Percentiles rank a stretch among this genome's conserved stretches.
phyloP scores from a whole-genome alignment of 768 basidiomycete species.

The Tylopilus cervinicoccineus region DNA sequence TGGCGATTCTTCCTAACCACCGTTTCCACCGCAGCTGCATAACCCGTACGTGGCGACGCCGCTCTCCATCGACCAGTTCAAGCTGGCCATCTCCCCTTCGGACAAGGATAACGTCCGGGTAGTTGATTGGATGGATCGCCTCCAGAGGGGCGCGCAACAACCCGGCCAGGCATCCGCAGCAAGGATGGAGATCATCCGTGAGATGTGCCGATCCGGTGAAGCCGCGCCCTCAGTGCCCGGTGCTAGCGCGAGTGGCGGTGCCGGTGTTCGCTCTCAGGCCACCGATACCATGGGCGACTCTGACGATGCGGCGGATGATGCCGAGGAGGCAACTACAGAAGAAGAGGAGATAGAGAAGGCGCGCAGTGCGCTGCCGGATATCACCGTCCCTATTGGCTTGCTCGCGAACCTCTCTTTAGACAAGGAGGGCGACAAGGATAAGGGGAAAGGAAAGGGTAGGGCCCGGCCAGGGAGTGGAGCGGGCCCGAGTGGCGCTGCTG shows the following conservation, averaged over 20 bases:
- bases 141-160: slow-evolving; percentile 56
- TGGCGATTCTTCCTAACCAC: neutral
- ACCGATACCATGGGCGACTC: slow-evolving; percentile 29
- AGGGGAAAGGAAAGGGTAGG: slow-evolving; percentile 38
- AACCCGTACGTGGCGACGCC: slow-evolving; percentile 80
- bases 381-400: slow-evolving; percentile 70
- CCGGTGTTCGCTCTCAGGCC: neutral
- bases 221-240: neutral
- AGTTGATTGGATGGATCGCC: slow-evolving; percentile 69
- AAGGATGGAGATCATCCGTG: slow-evolving; percentile 26
- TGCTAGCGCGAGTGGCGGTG: neutral
- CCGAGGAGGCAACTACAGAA: slow-evolving; percentile 30
- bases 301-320: slow-evolving; percentile 34
- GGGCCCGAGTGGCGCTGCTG: slow-evolving; percentile 1
- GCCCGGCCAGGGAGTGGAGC: slow-evolving; percentile 25
- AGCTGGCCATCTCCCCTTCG: slow-evolving; percentile 72
- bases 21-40: slow-evolving; percentile 39
- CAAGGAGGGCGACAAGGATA: slow-evolving; percentile 42
- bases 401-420: slow-evolving; percentile 70
- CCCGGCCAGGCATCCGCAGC: slow-evolving; percentile 37
- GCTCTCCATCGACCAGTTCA: slow-evolving; percentile 73
- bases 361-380: slow-evolving; percentile 56
- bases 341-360: slow-evolving; percentile 44
- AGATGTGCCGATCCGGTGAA: slow-evolving; percentile 30
- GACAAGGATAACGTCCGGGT: slow-evolving; percentile 66